Evolutionary conservation across 2,329 filamentous ascomycete genomes (phyloP).

Genomic region (Cladosporium cucumerinum): DNA sequence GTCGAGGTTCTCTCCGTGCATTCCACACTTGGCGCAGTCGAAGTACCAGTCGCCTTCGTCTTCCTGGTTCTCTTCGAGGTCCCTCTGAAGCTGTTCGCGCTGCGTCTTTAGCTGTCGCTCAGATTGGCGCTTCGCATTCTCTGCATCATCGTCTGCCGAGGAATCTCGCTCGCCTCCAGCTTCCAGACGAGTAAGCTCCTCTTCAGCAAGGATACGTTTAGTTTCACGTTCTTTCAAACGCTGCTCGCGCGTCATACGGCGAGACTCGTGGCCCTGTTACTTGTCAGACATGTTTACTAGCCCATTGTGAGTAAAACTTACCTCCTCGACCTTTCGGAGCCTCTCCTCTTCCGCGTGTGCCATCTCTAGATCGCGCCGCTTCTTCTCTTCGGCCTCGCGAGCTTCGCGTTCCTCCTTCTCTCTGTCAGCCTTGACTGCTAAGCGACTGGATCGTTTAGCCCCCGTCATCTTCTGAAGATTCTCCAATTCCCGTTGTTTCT

Average conservation of each 20-base stretch:
- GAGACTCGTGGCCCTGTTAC: constrained; percentile 65
- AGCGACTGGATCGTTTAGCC: constrained; percentile 87
- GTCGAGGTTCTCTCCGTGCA: constrained; percentile 82
- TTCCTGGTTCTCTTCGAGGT: constrained; percentile 65
- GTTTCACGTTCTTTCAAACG: constrained; percentile 81
- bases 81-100: constrained; percentile 74
- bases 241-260: constrained; percentile 79
- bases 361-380: constrained; percentile 60
- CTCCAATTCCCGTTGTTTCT: constrained; percentile 74
- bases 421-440: constrained; percentile 77
- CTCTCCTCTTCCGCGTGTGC: constrained; percentile 58
- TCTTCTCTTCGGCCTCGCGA: constrained; percentile 67
- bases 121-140: constrained; percentile 57
- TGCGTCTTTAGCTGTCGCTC: constrained; percentile 78
- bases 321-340: constrained; percentile 31
- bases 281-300: constrained; percentile 25
- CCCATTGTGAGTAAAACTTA: constrained; percentile 17
- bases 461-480: constrained; percentile 84
- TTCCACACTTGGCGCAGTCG: constrained; percentile 82
- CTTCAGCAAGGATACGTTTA: constrained; percentile 77
- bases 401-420: constrained; percentile 70
- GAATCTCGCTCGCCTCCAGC: constrained; percentile 44
- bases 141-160: constrained; percentile 42
- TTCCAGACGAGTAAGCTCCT: constrained; percentile 75
- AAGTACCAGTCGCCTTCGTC: constrained; percentile 88